Percentiles rank a stretch among this genome's conserved stretches.
phyloP scores from a whole-genome alignment of 768 basidiomycete genomes.

The Amanita pseudoporphyria region DNA sequence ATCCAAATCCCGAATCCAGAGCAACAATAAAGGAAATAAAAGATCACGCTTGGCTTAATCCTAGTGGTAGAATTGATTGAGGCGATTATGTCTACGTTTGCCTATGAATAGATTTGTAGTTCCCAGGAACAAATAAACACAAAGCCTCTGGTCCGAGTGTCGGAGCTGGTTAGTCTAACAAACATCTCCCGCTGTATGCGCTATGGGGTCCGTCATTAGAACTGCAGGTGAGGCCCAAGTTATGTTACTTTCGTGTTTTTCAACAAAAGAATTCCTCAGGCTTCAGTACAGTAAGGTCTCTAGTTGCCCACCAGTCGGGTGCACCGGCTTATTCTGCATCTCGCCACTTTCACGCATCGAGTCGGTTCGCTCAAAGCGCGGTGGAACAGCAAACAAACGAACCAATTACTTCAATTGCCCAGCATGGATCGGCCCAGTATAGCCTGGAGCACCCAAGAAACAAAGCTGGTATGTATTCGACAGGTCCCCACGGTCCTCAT shows the following conservation, averaged over 20 bases:
- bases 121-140: not conserved
- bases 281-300: not conserved
- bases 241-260: not conserved
- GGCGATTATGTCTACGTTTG: not conserved
- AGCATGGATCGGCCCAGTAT: conserved; percentile 72
- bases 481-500: not conserved
- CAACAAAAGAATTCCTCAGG: not conserved
- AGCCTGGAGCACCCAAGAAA: conserved; percentile 86
- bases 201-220: not conserved
- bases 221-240: not conserved
- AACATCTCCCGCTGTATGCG: not conserved
- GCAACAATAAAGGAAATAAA: conserved; percentile 78
- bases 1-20: conserved; percentile 72
- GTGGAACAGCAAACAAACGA: conserved; percentile 18
- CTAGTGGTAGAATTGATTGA: not conserved
- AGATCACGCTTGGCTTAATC: conserved; percentile 69
- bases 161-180: no score
- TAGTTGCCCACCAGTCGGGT: not conserved
- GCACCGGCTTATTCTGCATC: not conserved
- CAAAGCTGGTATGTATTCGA: conserved; percentile 57
- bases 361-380: not conserved
- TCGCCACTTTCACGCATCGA: not conserved
- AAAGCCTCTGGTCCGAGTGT: not conserved
- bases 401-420: conserved; percentile 65
- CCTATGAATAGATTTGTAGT: not conserved